Evolutionary conservation across 305 asterid genomes (phyloP).

Genomic region (Plantago rigida): DNA sequence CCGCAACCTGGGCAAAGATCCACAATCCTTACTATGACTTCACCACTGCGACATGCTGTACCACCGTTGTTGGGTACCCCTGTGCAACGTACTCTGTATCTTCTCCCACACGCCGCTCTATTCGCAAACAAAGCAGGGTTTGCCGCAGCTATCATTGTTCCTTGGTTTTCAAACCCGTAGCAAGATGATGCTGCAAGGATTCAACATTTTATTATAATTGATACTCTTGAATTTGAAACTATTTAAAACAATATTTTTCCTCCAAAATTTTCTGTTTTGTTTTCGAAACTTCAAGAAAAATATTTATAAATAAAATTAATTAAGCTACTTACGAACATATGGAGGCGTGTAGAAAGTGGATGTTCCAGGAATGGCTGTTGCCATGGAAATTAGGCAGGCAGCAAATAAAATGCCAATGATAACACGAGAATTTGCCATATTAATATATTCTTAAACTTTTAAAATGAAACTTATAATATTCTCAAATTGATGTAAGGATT

Average conservation of each 20-base stretch:
- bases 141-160: constrained; percentile 36
- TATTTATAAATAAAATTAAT: no score
- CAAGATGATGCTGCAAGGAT: constrained; percentile 34
- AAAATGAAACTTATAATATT: neutral
- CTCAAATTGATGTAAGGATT: no score
- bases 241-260: no score
- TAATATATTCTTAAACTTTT: neutral
- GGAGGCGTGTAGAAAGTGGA: constrained; percentile 27
- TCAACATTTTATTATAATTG: neutral
- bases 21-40: constrained; percentile 24
- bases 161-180: constrained; percentile 28
- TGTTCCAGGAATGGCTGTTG: constrained; percentile 25
- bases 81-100: constrained; percentile 29
- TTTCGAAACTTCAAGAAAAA: no score
- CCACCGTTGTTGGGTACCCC: constrained; percentile 23
- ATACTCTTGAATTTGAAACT: neutral
- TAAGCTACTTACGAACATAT: constrained; percentile 27
- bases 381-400: constrained; percentile 25
- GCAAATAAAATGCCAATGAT: constrained; percentile 14
- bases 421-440: constrained; percentile 7
- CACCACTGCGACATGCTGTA: constrained; percentile 31
- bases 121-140: constrained; percentile 28
- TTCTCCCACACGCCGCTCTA: constrained; percentile 29
- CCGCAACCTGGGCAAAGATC: constrained; percentile 33
- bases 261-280: no score